phyloP scores from a whole-genome alignment of 768 basidiomycete species.

The Tulasnella sp. region DNA sequence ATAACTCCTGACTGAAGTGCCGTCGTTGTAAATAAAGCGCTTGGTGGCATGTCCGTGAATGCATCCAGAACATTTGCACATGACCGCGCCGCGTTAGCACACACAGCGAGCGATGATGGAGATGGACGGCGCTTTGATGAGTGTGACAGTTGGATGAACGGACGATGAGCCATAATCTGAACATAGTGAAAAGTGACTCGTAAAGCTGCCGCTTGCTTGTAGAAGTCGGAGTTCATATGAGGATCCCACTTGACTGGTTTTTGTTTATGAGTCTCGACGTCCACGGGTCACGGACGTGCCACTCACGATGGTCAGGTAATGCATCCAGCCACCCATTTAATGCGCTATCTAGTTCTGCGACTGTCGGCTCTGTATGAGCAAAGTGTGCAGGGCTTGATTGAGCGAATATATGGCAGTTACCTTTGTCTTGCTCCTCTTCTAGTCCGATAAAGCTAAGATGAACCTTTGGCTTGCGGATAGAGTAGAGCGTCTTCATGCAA shows the following conservation, averaged over 20 bases:
- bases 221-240: constrained; percentile 40
- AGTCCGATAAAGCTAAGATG: constrained; percentile 40
- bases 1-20: constrained; percentile 45
- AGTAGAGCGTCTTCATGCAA: constrained; percentile 58
- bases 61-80: constrained; percentile 60
- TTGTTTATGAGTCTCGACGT: constrained; percentile 37
- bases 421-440: constrained; percentile 40
- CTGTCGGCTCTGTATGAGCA: constrained; percentile 61
- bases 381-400: constrained; percentile 42
- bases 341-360: constrained; percentile 56
- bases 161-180: constrained; percentile 66
- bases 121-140: constrained; percentile 32
- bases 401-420: constrained; percentile 39
- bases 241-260: constrained; percentile 53
- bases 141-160: constrained; percentile 51
- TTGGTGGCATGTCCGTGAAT: constrained; percentile 32
- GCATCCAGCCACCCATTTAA: constrained; percentile 63
- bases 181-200: constrained; percentile 52
- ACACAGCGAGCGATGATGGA: constrained; percentile 63
- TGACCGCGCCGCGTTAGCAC: constrained; percentile 68
- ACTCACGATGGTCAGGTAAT: constrained; percentile 53
- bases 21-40: constrained; percentile 30
- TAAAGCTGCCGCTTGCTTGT: constrained; percentile 50
- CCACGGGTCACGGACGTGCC: constrained; percentile 62
- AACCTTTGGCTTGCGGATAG: constrained; percentile 53